phyloP scores from a whole-genome alignment of 345 rosid species.

The Populus pruinosa region DNA sequence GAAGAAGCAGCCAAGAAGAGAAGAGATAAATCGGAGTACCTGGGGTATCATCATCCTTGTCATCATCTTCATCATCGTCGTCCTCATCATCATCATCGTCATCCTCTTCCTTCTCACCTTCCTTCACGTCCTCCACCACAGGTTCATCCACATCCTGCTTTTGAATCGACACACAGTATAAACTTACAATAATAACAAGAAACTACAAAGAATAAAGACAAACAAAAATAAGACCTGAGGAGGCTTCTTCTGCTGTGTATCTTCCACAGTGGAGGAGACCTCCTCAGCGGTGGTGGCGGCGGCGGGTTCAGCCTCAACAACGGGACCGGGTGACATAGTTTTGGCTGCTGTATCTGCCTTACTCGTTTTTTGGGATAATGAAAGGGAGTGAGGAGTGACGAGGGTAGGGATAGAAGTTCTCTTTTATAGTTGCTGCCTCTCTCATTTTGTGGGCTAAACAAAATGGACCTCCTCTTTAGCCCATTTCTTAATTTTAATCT shows the following conservation, averaged over 20 bases:
- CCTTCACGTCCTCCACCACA: constrained; percentile 71
- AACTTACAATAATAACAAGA: not conserved
- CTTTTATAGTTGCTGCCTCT: not conserved
- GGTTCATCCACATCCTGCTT: constrained; percentile 45
- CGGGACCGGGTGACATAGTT: constrained; percentile 59
- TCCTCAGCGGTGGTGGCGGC: constrained; percentile 18
- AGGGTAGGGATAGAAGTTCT: not conserved
- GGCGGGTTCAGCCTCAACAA: constrained; percentile 46
- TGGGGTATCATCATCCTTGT: constrained; percentile 52
- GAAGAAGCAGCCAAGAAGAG: too few species aligned
- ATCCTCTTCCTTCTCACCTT: constrained; percentile 53
- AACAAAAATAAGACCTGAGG: constrained; percentile 25
- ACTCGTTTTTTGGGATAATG: not conserved
- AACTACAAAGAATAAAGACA: not conserved
- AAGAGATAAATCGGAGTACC: constrained; percentile 29
- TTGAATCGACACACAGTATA: not conserved
- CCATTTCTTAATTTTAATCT: not conserved
- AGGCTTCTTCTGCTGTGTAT: constrained; percentile 29
- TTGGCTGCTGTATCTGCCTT: constrained; percentile 6
- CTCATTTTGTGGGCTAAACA: not conserved
- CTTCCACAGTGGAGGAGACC: constrained; percentile 38
- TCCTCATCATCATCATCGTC: constrained; percentile 69
- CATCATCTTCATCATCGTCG: constrained; percentile 68
- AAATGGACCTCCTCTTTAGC: not conserved
- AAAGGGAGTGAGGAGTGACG: not conserved